phyloP scores from a whole-genome alignment of 1,284 basidiomycete species.

The Ceratobasidium theobromae region DNA sequence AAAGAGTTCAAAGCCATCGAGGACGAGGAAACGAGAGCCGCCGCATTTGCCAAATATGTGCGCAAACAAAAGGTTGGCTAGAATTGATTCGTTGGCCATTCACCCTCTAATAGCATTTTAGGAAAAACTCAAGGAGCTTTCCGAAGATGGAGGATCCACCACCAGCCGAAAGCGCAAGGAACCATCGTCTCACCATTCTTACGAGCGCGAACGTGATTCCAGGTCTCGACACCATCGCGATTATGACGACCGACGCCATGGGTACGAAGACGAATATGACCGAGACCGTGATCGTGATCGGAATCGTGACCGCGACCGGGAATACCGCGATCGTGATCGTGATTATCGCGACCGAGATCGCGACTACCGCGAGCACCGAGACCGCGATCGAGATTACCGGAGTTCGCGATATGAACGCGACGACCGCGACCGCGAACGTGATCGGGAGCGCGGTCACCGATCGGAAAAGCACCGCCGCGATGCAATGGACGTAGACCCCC shows the following conservation, averaged over 20 bases:
- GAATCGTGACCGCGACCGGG: constrained; percentile 40
- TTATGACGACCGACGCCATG: constrained; percentile 37
- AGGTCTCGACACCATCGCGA: constrained; percentile 36
- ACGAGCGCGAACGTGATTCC: constrained; percentile 34
- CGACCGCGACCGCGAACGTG: constrained; percentile 49
- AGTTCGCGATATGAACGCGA: constrained; percentile 29
- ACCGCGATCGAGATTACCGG: constrained; percentile 35
- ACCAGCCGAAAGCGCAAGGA: constrained; percentile 76
- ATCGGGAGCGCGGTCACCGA: constrained; percentile 51
- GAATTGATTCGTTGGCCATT: background rate
- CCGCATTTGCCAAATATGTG: constrained; percentile 82
- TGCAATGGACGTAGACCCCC: constrained; percentile 25
- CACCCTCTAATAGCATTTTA: constrained; percentile 40
- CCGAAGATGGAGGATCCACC: constrained; percentile 75
- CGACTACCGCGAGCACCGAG: constrained; percentile 29
- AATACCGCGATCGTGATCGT: constrained; percentile 39
- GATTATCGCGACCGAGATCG: constrained; percentile 35
- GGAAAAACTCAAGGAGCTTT: constrained; percentile 75
- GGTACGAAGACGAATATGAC: constrained; percentile 42
- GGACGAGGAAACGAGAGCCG: constrained; percentile 74
- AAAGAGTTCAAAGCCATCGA: constrained; percentile 82
- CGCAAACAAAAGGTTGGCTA: constrained; percentile 75
- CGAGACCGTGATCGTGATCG: constrained; percentile 40
- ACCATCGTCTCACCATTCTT: constrained; percentile 53
- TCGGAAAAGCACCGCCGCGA: constrained; percentile 45